These are phyloP conservation scores for Bolboschoenus planiculmis DNA, from an alignment of 176 grass and related monocot species.

Conservation along the genomic window DNA sequence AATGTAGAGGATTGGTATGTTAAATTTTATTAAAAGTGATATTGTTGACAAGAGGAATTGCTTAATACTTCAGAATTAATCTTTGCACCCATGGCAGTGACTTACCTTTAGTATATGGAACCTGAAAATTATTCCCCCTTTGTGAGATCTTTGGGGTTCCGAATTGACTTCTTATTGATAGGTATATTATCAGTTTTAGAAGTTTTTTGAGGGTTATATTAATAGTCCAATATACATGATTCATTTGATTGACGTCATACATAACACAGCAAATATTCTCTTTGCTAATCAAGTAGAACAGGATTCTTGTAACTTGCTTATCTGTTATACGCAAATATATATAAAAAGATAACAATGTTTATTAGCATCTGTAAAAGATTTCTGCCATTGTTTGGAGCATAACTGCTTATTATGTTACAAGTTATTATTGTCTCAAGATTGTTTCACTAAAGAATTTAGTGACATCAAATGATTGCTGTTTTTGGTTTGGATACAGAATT, in stretches of 20 bases:
- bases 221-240: neutral
- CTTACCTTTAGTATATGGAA: neutral
- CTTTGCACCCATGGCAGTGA: neutral
- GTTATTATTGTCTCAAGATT: neutral
- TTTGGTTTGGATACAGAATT: neutral
- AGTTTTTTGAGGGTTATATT: neutral
- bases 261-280: neutral
- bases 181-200: neutral
- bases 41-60: neutral
- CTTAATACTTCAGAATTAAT: too few relatives aligned
- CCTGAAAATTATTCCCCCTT: neutral
- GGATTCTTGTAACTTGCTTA: neutral
- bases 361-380: neutral
- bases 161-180: neutral
- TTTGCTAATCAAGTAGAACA: neutral
- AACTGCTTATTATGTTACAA: neutral
- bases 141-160: neutral
- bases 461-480: neutral
- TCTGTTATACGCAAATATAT: neutral
- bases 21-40: neutral
- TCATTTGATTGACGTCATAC: neutral
- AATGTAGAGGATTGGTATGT: neutral
- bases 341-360: neutral
- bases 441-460: neutral
- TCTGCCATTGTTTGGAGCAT: neutral